Evolutionary conservation across 805 yeast genomes (phyloP), one percentile per base, ranked within the genome.

Genomic region (Ogataea pignaliae): DNA sequence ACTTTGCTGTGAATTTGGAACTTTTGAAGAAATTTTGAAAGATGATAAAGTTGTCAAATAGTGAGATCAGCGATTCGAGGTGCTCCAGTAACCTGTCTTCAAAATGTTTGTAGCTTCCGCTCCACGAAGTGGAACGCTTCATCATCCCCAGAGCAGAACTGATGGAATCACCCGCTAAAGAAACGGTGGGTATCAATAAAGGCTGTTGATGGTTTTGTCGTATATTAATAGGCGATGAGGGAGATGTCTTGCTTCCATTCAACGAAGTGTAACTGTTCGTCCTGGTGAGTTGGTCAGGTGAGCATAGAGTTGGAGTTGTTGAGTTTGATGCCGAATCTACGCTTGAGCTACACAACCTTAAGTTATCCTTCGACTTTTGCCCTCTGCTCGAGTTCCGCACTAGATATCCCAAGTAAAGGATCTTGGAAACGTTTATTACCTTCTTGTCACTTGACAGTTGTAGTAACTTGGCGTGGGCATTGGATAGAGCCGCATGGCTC

Each of bases 1-100:
- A 47, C 18, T 39, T 46, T 5, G 46, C 33, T 17, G 26, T 34
- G 16, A 50, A 36, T 29, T 40, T 40, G 15, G 48, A 42, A 34
- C 37, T 45, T 34, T 42, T 40, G 36, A 61, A 50, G 13, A 60
- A 34, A 33, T 57, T 62, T 41, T 60, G 65, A 15, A 62, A 11
- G 34, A 60, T 51, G 18, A 58, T 47, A 28, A 58, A 55, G 45
- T 60, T 61, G 35, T 62, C 66, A 52, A 62, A 55, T 14, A 52
- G 42, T 10, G 60, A 53, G 4, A 62, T 41, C 14, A 55, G 8
- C 2, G 53, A 43, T 42, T 62, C 66, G 28, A 62, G 34, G 26
- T 48, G 43, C 11, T 38, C 41, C 28, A 62, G 40, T 6, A 57
- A 5, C 10, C 34, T 38, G 9, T 44, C 45, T 40, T 61, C 65